phyloP scores from a whole-genome alignment of 352 stramenopile genomes.

The Phytophthora melonis region DNA sequence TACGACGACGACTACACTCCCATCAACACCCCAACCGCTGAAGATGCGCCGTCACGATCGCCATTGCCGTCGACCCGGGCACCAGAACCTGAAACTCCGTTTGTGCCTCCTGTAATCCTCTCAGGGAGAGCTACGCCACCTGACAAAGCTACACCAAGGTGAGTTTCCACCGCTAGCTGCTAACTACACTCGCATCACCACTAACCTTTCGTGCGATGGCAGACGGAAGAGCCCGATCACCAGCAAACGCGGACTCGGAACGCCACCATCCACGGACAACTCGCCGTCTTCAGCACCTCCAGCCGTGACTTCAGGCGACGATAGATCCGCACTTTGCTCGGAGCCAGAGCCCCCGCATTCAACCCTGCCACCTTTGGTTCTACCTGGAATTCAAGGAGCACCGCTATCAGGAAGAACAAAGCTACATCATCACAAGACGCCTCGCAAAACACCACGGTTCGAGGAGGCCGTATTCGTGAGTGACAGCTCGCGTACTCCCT shows the following conservation, averaged over 20 bases:
- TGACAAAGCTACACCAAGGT: conserved; percentile 28
- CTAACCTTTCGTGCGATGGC: background rate
- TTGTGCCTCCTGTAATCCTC: background rate
- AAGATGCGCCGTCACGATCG: background rate
- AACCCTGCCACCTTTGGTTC: conserved; percentile 27
- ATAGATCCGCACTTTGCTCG: background rate
- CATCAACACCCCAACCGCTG: conserved; percentile 23
- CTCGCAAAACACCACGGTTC: conserved; percentile 21
- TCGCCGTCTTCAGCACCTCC: conserved; percentile 11
- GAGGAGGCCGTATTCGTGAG: background rate
- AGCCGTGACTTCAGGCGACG: conserved; percentile 7
- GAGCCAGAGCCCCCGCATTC: conserved; percentile 5
- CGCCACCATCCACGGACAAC: conserved; percentile 9
- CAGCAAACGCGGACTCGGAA: conserved; percentile 35
- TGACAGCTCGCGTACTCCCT: conserved; percentile 15
- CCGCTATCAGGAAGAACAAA: conserved; percentile 12
- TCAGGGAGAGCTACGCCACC: conserved; percentile 26
- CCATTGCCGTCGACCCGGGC: conserved; percentile 2
- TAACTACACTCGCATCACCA: background rate
- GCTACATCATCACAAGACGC: conserved; percentile 20
- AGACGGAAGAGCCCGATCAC: conserved; percentile 41
- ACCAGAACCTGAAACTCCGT: conserved; percentile 6
- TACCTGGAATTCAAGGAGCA: conserved; percentile 13
- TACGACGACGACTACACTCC: conserved; percentile 33
- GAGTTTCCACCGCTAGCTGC: background rate